Evolutionary conservation across 371 early-diverging fungal species (phyloP).

Genomic region (Syncephalastrum racemosum): DNA sequence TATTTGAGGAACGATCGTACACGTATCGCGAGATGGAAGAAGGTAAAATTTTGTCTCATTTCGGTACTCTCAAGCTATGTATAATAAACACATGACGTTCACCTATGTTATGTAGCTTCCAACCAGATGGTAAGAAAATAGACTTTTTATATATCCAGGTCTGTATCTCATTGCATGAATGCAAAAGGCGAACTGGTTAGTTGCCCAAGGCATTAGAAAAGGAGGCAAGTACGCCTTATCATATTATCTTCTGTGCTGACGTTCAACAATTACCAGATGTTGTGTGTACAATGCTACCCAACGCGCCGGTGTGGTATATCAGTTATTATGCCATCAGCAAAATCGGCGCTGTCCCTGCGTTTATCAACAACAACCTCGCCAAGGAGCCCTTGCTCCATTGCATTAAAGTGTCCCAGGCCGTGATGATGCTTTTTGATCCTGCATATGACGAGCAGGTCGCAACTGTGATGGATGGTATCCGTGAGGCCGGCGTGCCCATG

Average conservation of each 20-base stretch:
- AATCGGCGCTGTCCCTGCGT: conserved; percentile 31
- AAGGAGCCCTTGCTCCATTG: conserved; percentile 29
- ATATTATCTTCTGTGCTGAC: neutral
- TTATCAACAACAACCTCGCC: conserved; percentile 32
- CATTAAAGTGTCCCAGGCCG: conserved; percentile 22
- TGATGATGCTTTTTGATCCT: conserved; percentile 29
- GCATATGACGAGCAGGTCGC: conserved; percentile 19
- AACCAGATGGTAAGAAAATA: conserved; percentile 19
- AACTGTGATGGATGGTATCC: conserved; percentile 7
- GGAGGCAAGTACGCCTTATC: neutral
- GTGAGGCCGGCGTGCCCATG: conserved; percentile 10
- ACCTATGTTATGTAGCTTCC: conserved; percentile 13
- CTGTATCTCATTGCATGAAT: neutral
- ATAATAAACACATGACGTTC: neutral
- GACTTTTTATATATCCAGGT: neutral
- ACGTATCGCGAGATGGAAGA: conserved; percentile 25
- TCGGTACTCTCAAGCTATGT: neutral
- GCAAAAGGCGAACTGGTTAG: neutral
- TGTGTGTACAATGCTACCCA: conserved; percentile 33
- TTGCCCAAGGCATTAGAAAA: neutral
- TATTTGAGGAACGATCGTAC: conserved; percentile 29
- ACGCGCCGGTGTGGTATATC: conserved; percentile 30
- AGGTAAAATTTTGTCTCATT: conserved; percentile 11
- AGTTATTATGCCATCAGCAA: conserved; percentile 26
- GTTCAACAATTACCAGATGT: conserved; percentile 14